phyloP scores from a whole-genome alignment of 495 filamentous ascomycete species.

The Paragyromitra xinjiangensis region DNA sequence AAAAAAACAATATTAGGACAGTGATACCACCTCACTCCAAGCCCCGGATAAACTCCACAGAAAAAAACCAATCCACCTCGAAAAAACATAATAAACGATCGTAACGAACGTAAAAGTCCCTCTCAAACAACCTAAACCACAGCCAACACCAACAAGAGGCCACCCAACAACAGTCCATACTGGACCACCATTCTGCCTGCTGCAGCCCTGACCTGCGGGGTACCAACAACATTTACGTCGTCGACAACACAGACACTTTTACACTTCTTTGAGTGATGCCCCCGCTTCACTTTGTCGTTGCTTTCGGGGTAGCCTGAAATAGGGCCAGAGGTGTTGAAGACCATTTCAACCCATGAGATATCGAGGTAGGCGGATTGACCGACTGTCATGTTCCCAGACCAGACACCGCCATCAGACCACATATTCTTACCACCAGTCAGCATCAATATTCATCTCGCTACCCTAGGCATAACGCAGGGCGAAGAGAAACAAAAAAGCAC shows the following conservation, averaged over 20 bases:
- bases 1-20: not conserved
- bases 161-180: conserved; percentile 15
- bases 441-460: too few relatives aligned
- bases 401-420: conserved; percentile 78
- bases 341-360: conserved; percentile 77
- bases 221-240: conserved; percentile 28
- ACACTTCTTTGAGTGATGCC: conserved; percentile 11
- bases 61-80: not conserved
- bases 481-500: not conserved
- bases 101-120: not conserved
- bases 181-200: conserved; percentile 18
- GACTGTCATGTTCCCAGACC: conserved; percentile 75
- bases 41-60: conserved; percentile 1
- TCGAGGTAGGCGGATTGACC: conserved; percentile 70
- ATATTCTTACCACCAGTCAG: conserved; percentile 63
- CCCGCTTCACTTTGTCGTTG: conserved; percentile 13
- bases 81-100: not conserved
- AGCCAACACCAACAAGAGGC: not conserved
- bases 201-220: conserved; percentile 23
- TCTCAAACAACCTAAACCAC: not conserved
- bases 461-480: not conserved
- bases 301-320: conserved; percentile 2
- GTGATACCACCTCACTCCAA: not conserved
- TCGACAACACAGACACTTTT: conserved; percentile 47
- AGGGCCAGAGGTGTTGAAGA: conserved; percentile 68